phyloP scores from a whole-genome alignment of 176 grass and related monocot species.

The Saccharum officinarum region DNA sequence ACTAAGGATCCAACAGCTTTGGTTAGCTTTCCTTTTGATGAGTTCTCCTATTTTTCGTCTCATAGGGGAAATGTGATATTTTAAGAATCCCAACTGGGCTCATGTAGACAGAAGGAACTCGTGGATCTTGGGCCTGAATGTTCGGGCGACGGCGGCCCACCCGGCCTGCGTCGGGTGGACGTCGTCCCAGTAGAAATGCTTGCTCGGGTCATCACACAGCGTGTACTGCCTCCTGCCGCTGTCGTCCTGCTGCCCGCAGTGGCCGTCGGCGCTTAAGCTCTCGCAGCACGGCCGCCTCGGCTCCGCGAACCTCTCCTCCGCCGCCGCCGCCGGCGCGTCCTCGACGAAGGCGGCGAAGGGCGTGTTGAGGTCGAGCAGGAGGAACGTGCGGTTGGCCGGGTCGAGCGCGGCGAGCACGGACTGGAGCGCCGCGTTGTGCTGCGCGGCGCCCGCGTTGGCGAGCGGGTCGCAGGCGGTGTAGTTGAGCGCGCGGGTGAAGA shows the following conservation, averaged over 20 bases:
- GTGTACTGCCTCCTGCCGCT: constrained; percentile 49
- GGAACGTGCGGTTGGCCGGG: constrained; percentile 39
- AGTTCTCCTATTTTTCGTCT: background rate
- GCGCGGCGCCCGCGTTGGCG: constrained; percentile 42
- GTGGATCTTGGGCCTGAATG: constrained; percentile 41
- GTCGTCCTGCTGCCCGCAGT: constrained; percentile 73
- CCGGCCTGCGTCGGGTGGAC: constrained; percentile 84
- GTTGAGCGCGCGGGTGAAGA: constrained; percentile 49
- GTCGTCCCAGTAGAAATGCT: constrained; percentile 89
- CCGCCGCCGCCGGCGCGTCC: background rate
- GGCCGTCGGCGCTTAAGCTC: constrained; percentile 42
- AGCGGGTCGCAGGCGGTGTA: constrained; percentile 55
- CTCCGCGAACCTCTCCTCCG: constrained; percentile 39
- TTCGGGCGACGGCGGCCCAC: constrained; percentile 60
- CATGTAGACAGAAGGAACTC: constrained; percentile 38
- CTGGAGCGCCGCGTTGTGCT: constrained; percentile 59
- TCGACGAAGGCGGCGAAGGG: constrained; percentile 39
- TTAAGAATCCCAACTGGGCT: background rate
- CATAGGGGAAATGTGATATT: background rate
- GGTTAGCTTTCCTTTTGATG: constrained; percentile 12
- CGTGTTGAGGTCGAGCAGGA: constrained; percentile 64
- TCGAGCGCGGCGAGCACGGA: constrained; percentile 44
- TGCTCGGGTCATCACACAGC: constrained; percentile 43
- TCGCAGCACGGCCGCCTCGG: constrained; percentile 69
- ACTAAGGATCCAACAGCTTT: background rate